These are phyloP conservation scores for Calocera cornea DNA, from an alignment of 768 basidiomycete genomes.

Conservation along the genomic window DNA sequence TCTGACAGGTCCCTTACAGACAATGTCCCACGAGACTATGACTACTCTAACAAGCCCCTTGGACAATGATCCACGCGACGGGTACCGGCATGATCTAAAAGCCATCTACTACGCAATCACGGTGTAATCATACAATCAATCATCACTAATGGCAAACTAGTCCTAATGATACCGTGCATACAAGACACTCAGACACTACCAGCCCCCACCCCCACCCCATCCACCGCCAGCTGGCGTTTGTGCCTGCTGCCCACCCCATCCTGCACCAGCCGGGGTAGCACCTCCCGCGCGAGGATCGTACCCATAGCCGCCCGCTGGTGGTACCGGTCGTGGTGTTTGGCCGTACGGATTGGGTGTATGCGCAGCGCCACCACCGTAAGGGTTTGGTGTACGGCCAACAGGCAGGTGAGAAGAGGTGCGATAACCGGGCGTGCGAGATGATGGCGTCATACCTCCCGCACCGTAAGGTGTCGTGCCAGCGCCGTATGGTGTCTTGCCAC, in stretches of 20 bases:
- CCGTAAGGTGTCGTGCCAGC: constrained; percentile 29
- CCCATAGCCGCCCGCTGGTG: not conserved
- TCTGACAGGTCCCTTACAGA: too few relatives aligned
- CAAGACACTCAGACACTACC: not conserved
- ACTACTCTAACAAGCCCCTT: too few relatives aligned
- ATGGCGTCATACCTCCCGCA: constrained; percentile 39
- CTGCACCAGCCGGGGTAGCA: not conserved
- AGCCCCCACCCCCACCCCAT: not conserved
- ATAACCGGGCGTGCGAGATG: constrained; percentile 52
- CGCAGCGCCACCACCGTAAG: constrained; percentile 41
- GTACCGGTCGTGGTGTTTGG: not conserved
- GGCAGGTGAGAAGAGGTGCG: constrained; percentile 60
- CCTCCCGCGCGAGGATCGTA: not conserved
- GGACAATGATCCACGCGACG: too few relatives aligned
- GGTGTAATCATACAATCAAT: not conserved
- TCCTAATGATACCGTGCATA: not conserved
- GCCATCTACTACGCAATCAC: too few relatives aligned
- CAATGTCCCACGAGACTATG: too few relatives aligned
- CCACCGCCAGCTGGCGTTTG: not conserved
- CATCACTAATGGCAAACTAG: not conserved
- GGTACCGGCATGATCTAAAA: too few relatives aligned
- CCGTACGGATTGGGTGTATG: constrained; percentile 1
- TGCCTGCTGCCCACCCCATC: not conserved
- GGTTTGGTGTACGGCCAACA: constrained; percentile 62
- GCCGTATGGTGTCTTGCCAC: constrained; percentile 70